Evolutionary conservation across 306 rosid genomes (phyloP).

Genomic region (Trifolium pratense): DNA sequence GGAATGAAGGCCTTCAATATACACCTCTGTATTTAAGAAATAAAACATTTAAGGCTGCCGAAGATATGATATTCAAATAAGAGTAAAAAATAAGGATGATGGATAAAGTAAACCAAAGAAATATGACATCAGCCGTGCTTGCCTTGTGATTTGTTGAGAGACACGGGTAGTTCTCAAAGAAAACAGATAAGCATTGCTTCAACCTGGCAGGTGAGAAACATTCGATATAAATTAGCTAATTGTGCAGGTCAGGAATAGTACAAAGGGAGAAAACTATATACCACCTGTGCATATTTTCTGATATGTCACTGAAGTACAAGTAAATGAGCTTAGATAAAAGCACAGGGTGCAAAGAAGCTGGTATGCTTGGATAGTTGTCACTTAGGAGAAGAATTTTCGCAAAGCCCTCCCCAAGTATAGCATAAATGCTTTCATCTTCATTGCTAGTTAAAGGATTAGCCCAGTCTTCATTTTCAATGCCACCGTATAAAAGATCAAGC

Average conservation of each 20-base stretch:
- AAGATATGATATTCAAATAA: background rate
- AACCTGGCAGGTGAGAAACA: slow-evolving; percentile 55
- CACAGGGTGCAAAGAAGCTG: slow-evolving; percentile 71
- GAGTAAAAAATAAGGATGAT: background rate
- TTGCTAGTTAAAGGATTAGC: slow-evolving; percentile 55
- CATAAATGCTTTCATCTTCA: slow-evolving; percentile 74
- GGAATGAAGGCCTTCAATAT: slow-evolving; percentile 79
- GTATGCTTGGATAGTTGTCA: slow-evolving; percentile 70
- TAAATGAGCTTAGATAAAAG: slow-evolving; percentile 72
- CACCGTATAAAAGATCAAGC: slow-evolving; percentile 82
- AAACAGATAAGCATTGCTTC: slow-evolving; percentile 89
- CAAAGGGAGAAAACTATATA: background rate
- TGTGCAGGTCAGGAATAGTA: slow-evolving; percentile 10
- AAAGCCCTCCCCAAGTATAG: slow-evolving; percentile 90
- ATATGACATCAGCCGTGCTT: slow-evolving; percentile 39
- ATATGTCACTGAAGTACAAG: slow-evolving; percentile 67
- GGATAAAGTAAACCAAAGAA: slow-evolving; percentile 15
- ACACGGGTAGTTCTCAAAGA: slow-evolving; percentile 93
- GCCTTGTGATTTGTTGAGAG: slow-evolving; percentile 82
- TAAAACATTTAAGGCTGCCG: slow-evolving; percentile 29
- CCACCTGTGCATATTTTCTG: slow-evolving; percentile 70
- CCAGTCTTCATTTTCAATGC: slow-evolving; percentile 65
- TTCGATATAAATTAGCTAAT: slow-evolving; percentile 28
- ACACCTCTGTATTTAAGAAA: slow-evolving; percentile 65
- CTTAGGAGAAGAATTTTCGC: slow-evolving; percentile 92